These are phyloP conservation scores for Trametes cinnabarina DNA, from an alignment of 768 basidiomycete species.

Conservation along the genomic window DNA sequence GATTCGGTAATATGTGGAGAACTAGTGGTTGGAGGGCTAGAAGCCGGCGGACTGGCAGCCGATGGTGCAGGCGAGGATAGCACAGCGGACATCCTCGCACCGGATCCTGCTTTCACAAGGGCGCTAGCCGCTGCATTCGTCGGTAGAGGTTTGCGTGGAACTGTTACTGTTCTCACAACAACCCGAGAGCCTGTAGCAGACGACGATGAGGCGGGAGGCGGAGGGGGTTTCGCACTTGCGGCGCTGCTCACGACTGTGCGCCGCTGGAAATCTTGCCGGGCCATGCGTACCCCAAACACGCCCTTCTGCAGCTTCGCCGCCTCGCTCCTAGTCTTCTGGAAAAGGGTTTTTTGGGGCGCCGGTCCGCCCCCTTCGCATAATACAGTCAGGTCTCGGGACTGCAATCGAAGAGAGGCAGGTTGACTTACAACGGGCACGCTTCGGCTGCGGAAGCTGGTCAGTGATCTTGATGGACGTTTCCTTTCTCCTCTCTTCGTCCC, in stretches of 20 bases:
- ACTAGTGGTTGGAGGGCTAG: not conserved
- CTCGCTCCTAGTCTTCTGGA: constrained; percentile 74
- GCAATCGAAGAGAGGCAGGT: not conserved
- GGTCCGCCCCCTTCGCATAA: constrained; percentile 36
- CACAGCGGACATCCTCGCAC: not conserved
- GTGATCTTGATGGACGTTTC: constrained; percentile 76
- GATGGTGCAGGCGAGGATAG: constrained; percentile 3
- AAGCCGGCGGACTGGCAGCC: constrained; percentile 17
- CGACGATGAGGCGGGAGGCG: constrained; percentile 19
- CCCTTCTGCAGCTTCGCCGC: constrained; percentile 66
- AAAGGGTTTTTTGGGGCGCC: constrained; percentile 61
- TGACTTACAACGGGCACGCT: constrained; percentile 61
- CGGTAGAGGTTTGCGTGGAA: constrained; percentile 27
- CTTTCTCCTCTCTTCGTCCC: constrained; percentile 72
- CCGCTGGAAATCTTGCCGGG: constrained; percentile 42
- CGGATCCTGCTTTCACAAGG: not conserved
- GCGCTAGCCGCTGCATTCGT: not conserved
- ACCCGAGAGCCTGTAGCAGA: constrained; percentile 36
- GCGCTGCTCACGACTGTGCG: constrained; percentile 24
- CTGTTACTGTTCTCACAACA: constrained; percentile 49
- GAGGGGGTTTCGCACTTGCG: constrained; percentile 8
- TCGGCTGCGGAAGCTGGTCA: constrained; percentile 62
- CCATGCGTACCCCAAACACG: constrained; percentile 50
- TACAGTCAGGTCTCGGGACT: not conserved
- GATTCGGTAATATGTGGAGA: constrained; percentile 15